Evolutionary conservation across 495 filamentous ascomycete genomes (phyloP).

Genomic region (Hypoxylon lienhwacheense): DNA sequence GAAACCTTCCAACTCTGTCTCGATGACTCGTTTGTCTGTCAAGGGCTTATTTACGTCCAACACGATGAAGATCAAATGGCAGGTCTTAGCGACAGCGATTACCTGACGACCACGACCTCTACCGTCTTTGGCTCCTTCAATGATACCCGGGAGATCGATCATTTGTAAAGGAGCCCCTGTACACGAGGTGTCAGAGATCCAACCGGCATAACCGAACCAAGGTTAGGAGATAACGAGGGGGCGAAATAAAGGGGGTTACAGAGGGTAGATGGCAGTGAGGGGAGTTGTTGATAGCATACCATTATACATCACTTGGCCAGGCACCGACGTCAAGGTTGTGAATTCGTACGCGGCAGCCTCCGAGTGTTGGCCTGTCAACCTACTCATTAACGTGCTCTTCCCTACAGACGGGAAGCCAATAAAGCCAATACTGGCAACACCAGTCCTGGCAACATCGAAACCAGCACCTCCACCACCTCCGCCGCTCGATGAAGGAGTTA

Average conservation of each 20-base stretch:
- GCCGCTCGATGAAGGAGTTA: constrained; percentile 80
- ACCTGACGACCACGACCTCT: constrained; percentile 98
- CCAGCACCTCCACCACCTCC: constrained; percentile 86
- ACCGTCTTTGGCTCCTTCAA: constrained; percentile 97
- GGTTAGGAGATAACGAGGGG: neutral
- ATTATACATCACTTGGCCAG: constrained; percentile 95
- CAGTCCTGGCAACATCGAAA: constrained; percentile 97
- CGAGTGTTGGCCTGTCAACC: constrained; percentile 92
- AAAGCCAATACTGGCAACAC: constrained; percentile 92
- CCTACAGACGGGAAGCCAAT: constrained; percentile 93
- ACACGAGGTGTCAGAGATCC: constrained; percentile 15
- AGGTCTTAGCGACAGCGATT: constrained; percentile 98
- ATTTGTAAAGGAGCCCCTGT: constrained; percentile 91
- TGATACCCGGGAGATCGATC: constrained; percentile 97
- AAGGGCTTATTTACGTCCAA: constrained; percentile 98
- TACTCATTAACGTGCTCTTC: constrained; percentile 96
- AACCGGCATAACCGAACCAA: neutral
- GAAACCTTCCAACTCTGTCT: constrained; percentile 95
- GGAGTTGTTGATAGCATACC: constrained; percentile 43
- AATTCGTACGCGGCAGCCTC: constrained; percentile 98
- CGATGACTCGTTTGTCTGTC: constrained; percentile 95
- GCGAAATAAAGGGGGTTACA: neutral
- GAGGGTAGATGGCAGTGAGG: constrained; percentile 7
- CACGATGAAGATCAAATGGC: constrained; percentile 98
- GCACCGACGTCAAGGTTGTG: constrained; percentile 95